These are phyloP conservation scores for Carex parvula DNA, from an alignment of 176 grass and related monocot species.

Conservation along the genomic window DNA sequence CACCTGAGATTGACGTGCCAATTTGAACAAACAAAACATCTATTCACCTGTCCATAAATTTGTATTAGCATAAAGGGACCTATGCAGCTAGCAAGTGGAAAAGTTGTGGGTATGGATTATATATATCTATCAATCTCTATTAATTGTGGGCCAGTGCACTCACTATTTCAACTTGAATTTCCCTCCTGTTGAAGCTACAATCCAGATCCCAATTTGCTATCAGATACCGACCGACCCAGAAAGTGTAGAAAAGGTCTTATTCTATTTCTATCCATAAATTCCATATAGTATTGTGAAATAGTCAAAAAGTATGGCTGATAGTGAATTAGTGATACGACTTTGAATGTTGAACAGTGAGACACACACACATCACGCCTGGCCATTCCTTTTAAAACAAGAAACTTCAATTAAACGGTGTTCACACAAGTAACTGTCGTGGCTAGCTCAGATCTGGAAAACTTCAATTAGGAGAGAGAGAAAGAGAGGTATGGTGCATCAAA, in stretches of 20 bases:
- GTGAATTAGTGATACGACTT: constrained; percentile 9
- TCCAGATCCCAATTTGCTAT: neutral
- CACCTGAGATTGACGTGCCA: constrained; percentile 21
- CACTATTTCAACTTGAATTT: constrained; percentile 1
- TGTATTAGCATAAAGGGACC: neutral
- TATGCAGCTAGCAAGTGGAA: constrained; percentile 9
- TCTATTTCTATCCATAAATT: neutral
- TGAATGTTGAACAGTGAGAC: constrained; percentile 24
- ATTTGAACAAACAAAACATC: constrained; percentile 17
- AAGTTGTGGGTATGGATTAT: neutral
- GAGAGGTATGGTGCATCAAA: neutral
- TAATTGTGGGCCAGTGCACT: constrained; percentile 10
- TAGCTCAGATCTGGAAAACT: constrained; percentile 1
- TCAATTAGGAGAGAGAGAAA: neutral
- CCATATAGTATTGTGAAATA: neutral
- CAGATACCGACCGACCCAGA: constrained; percentile 1
- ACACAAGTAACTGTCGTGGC: constrained; percentile 21
- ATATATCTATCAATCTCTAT: neutral
- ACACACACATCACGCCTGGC: constrained; percentile 21
- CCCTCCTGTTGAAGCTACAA: neutral
- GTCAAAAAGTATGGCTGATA: constrained; percentile 16
- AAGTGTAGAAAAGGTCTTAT: neutral
- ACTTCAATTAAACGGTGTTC: constrained; percentile 6
- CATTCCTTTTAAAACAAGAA: constrained; percentile 20
- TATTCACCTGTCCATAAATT: constrained; percentile 10